Percentiles rank a stretch among this genome's conserved stretches.
phyloP scores from a whole-genome alignment of 1,284 basidiomycete species.

The Trichosporon asahii region DNA sequence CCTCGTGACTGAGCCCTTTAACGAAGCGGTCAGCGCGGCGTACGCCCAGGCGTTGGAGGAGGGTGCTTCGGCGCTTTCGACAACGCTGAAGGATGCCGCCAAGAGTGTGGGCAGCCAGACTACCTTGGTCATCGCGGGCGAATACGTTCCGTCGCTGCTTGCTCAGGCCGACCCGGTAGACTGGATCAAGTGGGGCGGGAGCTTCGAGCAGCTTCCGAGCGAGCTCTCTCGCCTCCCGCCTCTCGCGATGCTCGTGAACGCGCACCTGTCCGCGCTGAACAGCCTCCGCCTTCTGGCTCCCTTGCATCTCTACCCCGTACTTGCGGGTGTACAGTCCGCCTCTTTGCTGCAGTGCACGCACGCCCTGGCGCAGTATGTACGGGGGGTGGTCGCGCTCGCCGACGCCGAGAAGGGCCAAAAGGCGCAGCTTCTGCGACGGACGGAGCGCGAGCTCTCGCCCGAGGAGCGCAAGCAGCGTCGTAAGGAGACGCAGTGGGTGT shows the following conservation, averaged over 20 bases:
- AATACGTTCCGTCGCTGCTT: constrained; percentile 34
- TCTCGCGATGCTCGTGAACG: constrained; percentile 71
- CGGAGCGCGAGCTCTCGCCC: constrained; percentile 35
- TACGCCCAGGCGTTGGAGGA: constrained; percentile 52
- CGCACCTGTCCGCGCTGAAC: constrained; percentile 71
- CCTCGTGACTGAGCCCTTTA: constrained; percentile 63
- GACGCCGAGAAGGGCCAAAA: constrained; percentile 9
- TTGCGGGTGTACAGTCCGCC: constrained; percentile 57
- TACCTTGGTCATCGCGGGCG: constrained; percentile 42
- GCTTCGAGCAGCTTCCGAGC: constrained; percentile 47
- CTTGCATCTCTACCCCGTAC: constrained; percentile 55
- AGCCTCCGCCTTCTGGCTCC: constrained; percentile 76
- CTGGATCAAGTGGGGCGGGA: constrained; percentile 18
- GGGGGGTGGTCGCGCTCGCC: constrained; percentile 25
- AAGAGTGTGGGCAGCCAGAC: constrained; percentile 27
- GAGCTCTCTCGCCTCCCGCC: constrained; percentile 71
- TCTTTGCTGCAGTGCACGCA: constrained; percentile 52
- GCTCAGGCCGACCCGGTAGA: constrained; percentile 18
- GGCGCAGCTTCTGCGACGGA: constrained; percentile 34
- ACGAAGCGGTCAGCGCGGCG: constrained; percentile 58
- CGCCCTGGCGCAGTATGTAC: constrained; percentile 56
- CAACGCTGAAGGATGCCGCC: constrained; percentile 31
- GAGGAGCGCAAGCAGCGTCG: constrained; percentile 40
- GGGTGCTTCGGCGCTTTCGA: constrained; percentile 42
- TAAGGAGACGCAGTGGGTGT: constrained; percentile 53